Evolutionary conservation across 2,329 filamentous ascomycete genomes (phyloP).

Genomic region (Xylariomycetidae sp.): DNA sequence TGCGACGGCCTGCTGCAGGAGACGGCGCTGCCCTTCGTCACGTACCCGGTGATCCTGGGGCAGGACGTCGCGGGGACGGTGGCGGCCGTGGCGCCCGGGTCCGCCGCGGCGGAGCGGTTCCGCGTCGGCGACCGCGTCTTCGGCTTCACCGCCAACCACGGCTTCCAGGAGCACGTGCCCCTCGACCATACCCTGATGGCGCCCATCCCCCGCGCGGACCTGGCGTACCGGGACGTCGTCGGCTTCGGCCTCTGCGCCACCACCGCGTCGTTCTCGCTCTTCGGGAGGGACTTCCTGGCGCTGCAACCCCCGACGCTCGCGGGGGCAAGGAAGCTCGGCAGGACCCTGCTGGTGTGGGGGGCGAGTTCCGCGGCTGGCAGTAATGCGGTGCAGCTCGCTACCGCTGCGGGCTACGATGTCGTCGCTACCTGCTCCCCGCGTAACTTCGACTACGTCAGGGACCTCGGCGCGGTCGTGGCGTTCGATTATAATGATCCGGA

Average conservation of each 20-base stretch:
- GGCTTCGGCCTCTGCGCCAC: constrained; percentile 4
- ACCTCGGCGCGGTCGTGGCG: constrained; percentile 5
- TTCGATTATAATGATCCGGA: too few relatives aligned
- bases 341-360: constrained; percentile 17
- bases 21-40: constrained; percentile 12
- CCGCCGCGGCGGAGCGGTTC: constrained; percentile 20
- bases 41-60: constrained; percentile 29
- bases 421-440: constrained; percentile 4
- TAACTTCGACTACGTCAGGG: constrained; percentile 7
- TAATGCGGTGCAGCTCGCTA: constrained; percentile 8
- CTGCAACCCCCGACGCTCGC: constrained; percentile 7
- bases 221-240: constrained; percentile 4
- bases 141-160: constrained; percentile 17
- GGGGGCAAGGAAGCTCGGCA: constrained; percentile 7
- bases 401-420: constrained; percentile 8
- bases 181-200: constrained; percentile 3
- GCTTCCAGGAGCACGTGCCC: constrained; percentile 24
- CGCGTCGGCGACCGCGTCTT: constrained; percentile 27
- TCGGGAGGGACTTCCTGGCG: constrained; percentile 2
- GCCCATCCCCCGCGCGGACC: constrained; percentile 2
- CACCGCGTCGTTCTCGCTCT: constrained; percentile 2
- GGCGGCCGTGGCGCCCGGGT: constrained; percentile 21
- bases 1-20: constrained; percentile 25
- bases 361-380: constrained; percentile 15
- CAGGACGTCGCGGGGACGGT: constrained; percentile 27